Percentiles rank a stretch among this genome's conserved stretches.
These are phyloP conservation scores for Backusella tarrabulga DNA, from an alignment of 192 early-diverging fungal genomes.

Conservation along the genomic window DNA sequence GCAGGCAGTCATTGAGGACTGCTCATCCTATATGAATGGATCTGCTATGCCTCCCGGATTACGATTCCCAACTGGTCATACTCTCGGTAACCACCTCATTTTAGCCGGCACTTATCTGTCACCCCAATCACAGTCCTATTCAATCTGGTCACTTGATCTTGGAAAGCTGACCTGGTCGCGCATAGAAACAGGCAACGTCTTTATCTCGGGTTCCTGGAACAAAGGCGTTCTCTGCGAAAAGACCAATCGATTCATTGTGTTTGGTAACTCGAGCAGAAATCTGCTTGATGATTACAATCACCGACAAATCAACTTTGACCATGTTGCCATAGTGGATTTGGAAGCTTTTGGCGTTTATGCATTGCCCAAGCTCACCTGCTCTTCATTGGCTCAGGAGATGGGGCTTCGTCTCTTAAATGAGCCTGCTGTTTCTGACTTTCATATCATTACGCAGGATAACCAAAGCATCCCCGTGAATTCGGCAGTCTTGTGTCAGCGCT, in stretches of 20 bases:
- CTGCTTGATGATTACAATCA: constrained; percentile 77
- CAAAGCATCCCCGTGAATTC: constrained; percentile 58
- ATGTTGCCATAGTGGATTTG: constrained; percentile 68
- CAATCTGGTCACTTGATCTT: constrained; percentile 71
- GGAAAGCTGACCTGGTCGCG: constrained; percentile 61
- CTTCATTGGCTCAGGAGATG: constrained; percentile 58
- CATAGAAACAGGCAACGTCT: constrained; percentile 66
- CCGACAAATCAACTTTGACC: constrained; percentile 77
- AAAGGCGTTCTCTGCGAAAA: constrained; percentile 62
- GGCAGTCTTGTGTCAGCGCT: constrained; percentile 46
- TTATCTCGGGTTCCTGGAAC: constrained; percentile 78
- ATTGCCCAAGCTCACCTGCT: constrained; percentile 52
- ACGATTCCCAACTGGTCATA: constrained; percentile 72
- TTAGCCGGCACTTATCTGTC: constrained; percentile 74
- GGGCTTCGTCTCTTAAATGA: constrained; percentile 57
- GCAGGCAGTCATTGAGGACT: constrained; percentile 59
- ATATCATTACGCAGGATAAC: constrained; percentile 53
- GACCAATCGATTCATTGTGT: constrained; percentile 65
- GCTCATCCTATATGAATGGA: constrained; percentile 68
- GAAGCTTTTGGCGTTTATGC: constrained; percentile 71
- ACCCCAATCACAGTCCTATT: constrained; percentile 63
- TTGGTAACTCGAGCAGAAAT: constrained; percentile 67
- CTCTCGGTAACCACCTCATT: constrained; percentile 67
- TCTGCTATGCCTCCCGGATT: constrained; percentile 66
- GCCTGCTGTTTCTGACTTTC: constrained; percentile 55